Evolutionary conservation across 1,284 basidiomycete genomes (phyloP).

Genomic region (Ustilago tritici): DNA sequence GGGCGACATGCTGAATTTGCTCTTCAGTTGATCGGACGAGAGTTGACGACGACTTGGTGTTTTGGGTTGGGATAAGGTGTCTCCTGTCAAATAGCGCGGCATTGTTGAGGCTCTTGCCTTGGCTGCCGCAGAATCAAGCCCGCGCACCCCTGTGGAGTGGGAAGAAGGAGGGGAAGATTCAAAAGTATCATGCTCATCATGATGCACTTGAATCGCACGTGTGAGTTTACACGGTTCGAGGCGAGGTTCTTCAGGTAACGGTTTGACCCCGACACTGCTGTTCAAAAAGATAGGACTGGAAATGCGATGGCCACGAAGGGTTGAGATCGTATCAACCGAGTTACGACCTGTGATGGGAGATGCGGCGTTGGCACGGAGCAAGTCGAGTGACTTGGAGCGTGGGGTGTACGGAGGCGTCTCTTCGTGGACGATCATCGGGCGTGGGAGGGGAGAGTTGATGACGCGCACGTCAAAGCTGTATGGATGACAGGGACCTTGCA

Average conservation of each 20-base stretch:
- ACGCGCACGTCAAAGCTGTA: slow-evolving; percentile 17
- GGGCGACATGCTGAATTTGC: slow-evolving; percentile 54
- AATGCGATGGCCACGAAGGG: slow-evolving; percentile 26
- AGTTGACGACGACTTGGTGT: slow-evolving; percentile 24
- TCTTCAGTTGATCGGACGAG: slow-evolving; percentile 27
- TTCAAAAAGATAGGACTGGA: slow-evolving; percentile 41
- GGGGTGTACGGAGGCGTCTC: slow-evolving; percentile 24
- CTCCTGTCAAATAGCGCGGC: slow-evolving; percentile 9
- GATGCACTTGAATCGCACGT: not conserved
- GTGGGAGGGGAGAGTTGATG: slow-evolving; percentile 1
- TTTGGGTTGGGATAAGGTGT: slow-evolving; percentile 11
- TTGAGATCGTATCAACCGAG: slow-evolving; percentile 29
- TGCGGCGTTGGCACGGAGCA: slow-evolving; percentile 21
- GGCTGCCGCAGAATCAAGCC: not conserved
- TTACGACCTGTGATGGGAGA: slow-evolving; percentile 12
- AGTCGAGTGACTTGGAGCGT: slow-evolving; percentile 34
- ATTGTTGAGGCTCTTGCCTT: slow-evolving; percentile 11
- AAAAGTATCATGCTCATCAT: not conserved
- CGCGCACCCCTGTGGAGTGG: not conserved
- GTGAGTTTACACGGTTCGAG: not conserved
- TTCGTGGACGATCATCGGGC: not conserved
- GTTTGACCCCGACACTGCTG: slow-evolving; percentile 33
- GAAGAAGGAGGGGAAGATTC: not conserved
- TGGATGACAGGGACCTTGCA: slow-evolving; percentile 4
- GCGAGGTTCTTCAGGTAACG: slow-evolving; percentile 4